phyloP scores from a whole-genome alignment of 148 eudicot species.

The Diospyros lotus region DNA sequence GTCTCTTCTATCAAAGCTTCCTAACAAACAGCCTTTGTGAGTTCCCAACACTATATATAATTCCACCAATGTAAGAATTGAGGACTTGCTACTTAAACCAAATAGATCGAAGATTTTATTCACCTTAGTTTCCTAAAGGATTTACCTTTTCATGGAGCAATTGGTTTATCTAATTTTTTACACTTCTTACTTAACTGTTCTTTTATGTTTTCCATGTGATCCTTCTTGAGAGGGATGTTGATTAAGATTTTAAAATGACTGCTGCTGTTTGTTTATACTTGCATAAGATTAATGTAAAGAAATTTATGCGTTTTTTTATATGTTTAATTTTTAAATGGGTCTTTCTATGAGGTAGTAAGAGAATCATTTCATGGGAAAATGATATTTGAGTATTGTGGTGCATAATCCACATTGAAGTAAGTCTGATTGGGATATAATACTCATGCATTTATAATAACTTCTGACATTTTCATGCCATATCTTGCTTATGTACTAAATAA shows the following conservation, averaged over 20 bases:
- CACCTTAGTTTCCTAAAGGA: background rate
- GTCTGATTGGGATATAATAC: constrained; percentile 1
- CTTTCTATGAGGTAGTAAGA: background rate
- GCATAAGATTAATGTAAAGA: background rate
- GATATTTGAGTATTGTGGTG: too few relatives aligned
- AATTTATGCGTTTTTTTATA: background rate
- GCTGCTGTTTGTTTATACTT: too few relatives aligned
- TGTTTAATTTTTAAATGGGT: background rate
- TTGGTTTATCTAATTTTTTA: background rate
- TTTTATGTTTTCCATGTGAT: background rate
- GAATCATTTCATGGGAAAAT: background rate
- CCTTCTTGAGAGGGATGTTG: background rate
- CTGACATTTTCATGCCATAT: too few relatives aligned
- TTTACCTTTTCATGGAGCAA: background rate
- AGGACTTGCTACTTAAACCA: background rate
- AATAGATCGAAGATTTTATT: background rate
- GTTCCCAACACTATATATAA: constrained; percentile 15
- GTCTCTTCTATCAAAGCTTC: constrained; percentile 63
- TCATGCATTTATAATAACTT: too few relatives aligned
- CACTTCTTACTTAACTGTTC: background rate
- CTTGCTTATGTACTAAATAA: too few relatives aligned
- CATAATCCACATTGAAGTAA: background rate
- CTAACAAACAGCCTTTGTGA: constrained; percentile 70
- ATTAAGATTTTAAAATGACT: too few relatives aligned
- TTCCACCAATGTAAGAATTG: background rate